These are phyloP conservation scores for Backusella psychrophila DNA, from an alignment of 192 early-diverging fungal species.

Conservation along the genomic window DNA sequence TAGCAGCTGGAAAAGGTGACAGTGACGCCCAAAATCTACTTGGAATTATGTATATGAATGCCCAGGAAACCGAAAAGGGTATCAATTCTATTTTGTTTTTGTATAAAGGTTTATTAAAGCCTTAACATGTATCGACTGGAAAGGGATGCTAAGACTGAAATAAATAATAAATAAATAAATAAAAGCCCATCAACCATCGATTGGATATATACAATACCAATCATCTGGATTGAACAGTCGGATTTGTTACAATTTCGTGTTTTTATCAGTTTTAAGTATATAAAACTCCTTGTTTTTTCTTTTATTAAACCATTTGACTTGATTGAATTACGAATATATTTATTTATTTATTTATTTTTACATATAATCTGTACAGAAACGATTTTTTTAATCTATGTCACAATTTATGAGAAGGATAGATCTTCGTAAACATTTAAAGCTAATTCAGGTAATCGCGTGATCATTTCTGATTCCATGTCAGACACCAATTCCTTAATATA, in stretches of 20 bases:
- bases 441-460: background rate
- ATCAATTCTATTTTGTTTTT: too few relatives aligned
- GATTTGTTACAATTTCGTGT: background rate
- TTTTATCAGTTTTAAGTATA: constrained; percentile 1
- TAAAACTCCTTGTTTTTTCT: background rate
- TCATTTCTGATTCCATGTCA: constrained; percentile 1
- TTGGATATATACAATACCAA: too few relatives aligned
- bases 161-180: too few relatives aligned
- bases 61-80: too few relatives aligned
- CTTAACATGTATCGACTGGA: too few relatives aligned
- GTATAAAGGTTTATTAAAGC: too few relatives aligned
- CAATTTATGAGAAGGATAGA: background rate
- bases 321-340: background rate
- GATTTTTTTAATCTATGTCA: background rate
- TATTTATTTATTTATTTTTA: background rate
- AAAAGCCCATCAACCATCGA: too few relatives aligned
- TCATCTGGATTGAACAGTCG: too few relatives aligned
- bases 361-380: background rate
- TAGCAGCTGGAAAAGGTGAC: too few relatives aligned
- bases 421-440: background rate
- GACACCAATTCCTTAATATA: background rate
- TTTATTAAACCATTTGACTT: background rate
- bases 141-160: too few relatives aligned
- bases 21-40: too few relatives aligned
- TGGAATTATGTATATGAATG: too few relatives aligned